These are phyloP conservation scores for Nakazawaea laoshanensis DNA, from an alignment of 805 yeast genomes.

Conservation along the genomic window DNA sequence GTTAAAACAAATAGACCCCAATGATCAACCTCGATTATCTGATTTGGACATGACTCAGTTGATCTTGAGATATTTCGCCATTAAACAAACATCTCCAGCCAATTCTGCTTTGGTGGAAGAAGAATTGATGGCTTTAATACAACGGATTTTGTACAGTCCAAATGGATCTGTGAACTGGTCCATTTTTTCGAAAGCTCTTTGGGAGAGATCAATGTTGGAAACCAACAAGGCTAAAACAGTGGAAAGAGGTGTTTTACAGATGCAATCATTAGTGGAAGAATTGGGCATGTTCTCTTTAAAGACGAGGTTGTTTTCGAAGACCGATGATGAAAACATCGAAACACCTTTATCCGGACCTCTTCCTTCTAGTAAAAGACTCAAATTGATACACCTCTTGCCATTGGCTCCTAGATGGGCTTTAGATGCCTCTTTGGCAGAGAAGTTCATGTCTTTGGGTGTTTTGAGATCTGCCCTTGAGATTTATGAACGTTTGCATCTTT, in stretches of 20 bases:
- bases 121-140: slow-evolving; percentile 70
- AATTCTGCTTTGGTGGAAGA: slow-evolving; percentile 68
- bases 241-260: slow-evolving; percentile 89
- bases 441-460: slow-evolving; percentile 77
- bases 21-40: slow-evolving; percentile 65
- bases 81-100: slow-evolving; percentile 64
- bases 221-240: slow-evolving; percentile 75
- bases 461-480: slow-evolving; percentile 83
- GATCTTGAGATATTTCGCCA: slow-evolving; percentile 53
- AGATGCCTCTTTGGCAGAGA: slow-evolving; percentile 79
- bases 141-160: slow-evolving; percentile 56
- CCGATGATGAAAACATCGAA: slow-evolving; percentile 21
- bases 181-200: slow-evolving; percentile 70
- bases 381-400: slow-evolving; percentile 67
- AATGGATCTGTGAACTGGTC: slow-evolving; percentile 56
- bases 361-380: slow-evolving; percentile 44
- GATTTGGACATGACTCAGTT: slow-evolving; percentile 71
- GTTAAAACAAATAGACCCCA: slow-evolving; percentile 60
- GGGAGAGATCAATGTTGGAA: slow-evolving; percentile 86
- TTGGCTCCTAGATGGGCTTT: slow-evolving; percentile 78
- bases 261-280: slow-evolving; percentile 88
- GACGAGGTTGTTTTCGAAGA: slow-evolving; percentile 43
- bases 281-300: slow-evolving; percentile 56
- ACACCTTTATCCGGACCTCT: slow-evolving; percentile 22
- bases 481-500: slow-evolving; percentile 68